phyloP scores from a whole-genome alignment of 1,284 basidiomycete species.

The Dichomitus squalens region DNA sequence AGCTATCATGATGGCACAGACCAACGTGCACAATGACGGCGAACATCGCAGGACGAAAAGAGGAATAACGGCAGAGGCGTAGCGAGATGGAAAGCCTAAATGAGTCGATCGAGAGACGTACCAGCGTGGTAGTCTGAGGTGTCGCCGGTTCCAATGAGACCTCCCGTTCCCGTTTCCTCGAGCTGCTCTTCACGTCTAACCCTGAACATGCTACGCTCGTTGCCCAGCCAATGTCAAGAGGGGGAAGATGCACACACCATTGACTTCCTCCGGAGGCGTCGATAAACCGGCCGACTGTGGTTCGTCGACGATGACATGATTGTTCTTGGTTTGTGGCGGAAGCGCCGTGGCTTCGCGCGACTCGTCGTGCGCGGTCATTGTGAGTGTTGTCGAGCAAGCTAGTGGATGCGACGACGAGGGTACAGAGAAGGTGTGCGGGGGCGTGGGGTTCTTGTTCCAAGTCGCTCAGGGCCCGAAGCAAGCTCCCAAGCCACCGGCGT shows the following conservation, averaged over 20 bases:
- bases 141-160: constrained; percentile 70
- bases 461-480: constrained; percentile 23
- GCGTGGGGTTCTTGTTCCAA: constrained; percentile 22
- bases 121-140: constrained; percentile 46
- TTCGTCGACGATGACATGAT: background rate
- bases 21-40: background rate
- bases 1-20: background rate
- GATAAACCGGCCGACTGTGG: constrained; percentile 6
- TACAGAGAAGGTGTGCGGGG: constrained; percentile 1
- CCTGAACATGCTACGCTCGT: background rate
- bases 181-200: constrained; percentile 21
- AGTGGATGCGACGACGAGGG: background rate
- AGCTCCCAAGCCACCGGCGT: constrained; percentile 17
- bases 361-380: constrained; percentile 4
- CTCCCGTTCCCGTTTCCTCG: constrained; percentile 69
- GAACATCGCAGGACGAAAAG: background rate
- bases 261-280: constrained; percentile 15
- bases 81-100: constrained; percentile 21
- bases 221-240: background rate
- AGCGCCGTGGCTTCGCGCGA: background rate
- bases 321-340: background rate
- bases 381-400: background rate
- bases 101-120: constrained; percentile 26
- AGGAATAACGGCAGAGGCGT: background rate
- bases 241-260: constrained; percentile 10